These are phyloP conservation scores for Trifolium repens DNA, from an alignment of 306 rosid genomes.

Conservation along the genomic window DNA sequence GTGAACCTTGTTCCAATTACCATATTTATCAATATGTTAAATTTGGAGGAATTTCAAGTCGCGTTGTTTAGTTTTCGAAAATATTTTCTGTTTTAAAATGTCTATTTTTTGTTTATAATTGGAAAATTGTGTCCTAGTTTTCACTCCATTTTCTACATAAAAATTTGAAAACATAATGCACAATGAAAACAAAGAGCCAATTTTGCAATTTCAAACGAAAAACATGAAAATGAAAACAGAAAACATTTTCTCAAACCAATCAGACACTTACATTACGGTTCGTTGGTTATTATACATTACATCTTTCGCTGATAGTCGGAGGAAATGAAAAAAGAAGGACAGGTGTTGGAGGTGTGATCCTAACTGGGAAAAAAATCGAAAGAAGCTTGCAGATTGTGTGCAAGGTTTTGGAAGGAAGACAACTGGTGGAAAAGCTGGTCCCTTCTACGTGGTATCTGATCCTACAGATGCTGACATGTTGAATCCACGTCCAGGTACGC, in stretches of 20 bases:
- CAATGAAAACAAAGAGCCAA: background rate
- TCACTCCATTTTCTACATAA: background rate
- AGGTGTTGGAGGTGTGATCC: conserved; percentile 87
- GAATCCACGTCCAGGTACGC: conserved; percentile 71
- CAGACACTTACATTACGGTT: background rate
- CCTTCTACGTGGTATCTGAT: conserved; percentile 56
- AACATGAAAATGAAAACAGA: background rate
- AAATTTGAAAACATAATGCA: background rate
- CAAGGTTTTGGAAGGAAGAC: conserved; percentile 73
- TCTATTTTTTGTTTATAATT: background rate
- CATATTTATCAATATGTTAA: background rate
- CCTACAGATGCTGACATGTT: conserved; percentile 59
- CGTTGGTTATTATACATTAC: background rate
- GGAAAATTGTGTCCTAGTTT: background rate
- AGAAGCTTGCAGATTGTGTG: conserved; percentile 66
- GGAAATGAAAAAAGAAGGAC: conserved; percentile 50
- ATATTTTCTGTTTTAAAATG: background rate
- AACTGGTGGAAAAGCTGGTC: conserved; percentile 67
- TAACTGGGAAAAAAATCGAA: conserved; percentile 66
- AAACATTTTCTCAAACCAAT: background rate
- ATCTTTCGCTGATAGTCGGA: background rate
- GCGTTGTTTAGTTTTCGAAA: background rate
- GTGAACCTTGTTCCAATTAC: conserved; percentile 43
- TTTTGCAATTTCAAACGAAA: background rate
- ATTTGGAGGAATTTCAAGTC: background rate